Percentiles rank a stretch among this genome's conserved stretches.
Conservation (phyloP, 2,329 filamentous ascomycete species). For the Diplodia scrobiculata region DNA sequence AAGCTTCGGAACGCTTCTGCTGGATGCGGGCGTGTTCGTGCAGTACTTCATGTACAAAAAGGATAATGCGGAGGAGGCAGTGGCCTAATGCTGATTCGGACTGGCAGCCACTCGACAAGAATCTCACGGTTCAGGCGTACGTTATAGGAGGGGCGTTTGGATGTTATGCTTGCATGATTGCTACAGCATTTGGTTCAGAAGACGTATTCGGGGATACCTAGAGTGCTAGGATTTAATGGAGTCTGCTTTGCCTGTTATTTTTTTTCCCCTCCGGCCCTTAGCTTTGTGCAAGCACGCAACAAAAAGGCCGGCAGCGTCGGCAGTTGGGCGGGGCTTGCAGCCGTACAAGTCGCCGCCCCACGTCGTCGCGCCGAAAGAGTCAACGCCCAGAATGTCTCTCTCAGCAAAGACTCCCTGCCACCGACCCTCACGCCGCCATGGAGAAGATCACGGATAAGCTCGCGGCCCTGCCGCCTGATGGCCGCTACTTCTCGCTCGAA, state of each 20-base stretch:
- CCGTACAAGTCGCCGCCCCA: conserved; percentile 14
- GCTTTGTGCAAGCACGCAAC: not conserved
- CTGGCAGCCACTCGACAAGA: not conserved
- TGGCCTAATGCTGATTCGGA: not conserved
- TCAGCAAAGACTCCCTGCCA: conserved; percentile 15
- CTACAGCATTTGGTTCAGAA: too few species aligned
- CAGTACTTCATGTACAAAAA: conserved; percentile 85
- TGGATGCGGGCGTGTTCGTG: conserved; percentile 83
- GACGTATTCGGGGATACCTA: not conserved
- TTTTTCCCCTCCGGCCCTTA: not conserved
- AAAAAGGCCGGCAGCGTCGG: not conserved
- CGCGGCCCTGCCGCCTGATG: conserved; percentile 77
- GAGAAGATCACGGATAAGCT: conserved; percentile 90
- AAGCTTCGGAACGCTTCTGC: conserved; percentile 79
- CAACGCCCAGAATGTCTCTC: conserved; percentile 21
- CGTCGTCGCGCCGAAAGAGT: conserved; percentile 14
- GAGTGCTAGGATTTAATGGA: not conserved
- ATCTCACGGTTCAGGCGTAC: not conserved
- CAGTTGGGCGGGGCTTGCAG: conserved; percentile 16
- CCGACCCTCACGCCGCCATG: conserved; percentile 15
- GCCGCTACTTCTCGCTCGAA: conserved; percentile 91
- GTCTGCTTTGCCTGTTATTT: not conserved
- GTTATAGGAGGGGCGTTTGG: not conserved
- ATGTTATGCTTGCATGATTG: not conserved
- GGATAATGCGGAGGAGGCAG: conserved; percentile 35